Base-by-base conservation (phyloP, 768 basidiomycete genomes). In the Xerocomus potaroensis region DNA sequence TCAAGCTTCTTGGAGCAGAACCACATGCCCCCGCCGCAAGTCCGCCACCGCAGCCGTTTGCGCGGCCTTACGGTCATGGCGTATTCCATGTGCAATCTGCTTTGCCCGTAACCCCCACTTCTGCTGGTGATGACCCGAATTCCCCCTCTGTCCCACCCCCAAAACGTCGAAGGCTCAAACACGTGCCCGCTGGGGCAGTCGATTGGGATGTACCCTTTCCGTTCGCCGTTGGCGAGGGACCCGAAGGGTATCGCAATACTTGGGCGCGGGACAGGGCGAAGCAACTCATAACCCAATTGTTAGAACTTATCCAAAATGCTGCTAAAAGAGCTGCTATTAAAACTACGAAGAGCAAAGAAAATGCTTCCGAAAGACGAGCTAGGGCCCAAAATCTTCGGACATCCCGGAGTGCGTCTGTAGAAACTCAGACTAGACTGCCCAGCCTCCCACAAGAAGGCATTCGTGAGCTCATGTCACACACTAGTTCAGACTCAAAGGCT, bases 181-280 rank as follows among this genome's bases (percentile, higher is more conserved):
- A 70, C 8, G 86, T 91, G 12, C 88, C 88, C 27, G 88, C 88
- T 18, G 88, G 88, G 10, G 88, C 88, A 1, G 73, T 64, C 1
- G 86, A 89, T 58, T 91, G 88, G 88, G 86, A 89, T 54, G 77
- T 90, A 0, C 88, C 88, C 0, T 90, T 82, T 61, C 88, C 88
- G 6, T 90, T 90, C 52, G 61, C 65, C 63, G 32, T 73, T 39
- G 88, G 85, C 23, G 83, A 91, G 54, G 88, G 84, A 2, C 85
- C 88, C 2, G 60, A 74, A 15, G 69, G 72, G n/a, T 90, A 90
- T 62, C 72, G 66, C 8, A 61, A 70, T 42, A 81, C 69, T 22
- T 89, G 87, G 88, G 77, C 81, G 50, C 73, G 67, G 37, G 76
- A 83, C 29, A 76, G 87, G 23, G 75, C 78, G 5, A 79, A 77